Evolutionary conservation across 768 basidiomycete species (phyloP).

Genomic region (Russula sp.): DNA sequence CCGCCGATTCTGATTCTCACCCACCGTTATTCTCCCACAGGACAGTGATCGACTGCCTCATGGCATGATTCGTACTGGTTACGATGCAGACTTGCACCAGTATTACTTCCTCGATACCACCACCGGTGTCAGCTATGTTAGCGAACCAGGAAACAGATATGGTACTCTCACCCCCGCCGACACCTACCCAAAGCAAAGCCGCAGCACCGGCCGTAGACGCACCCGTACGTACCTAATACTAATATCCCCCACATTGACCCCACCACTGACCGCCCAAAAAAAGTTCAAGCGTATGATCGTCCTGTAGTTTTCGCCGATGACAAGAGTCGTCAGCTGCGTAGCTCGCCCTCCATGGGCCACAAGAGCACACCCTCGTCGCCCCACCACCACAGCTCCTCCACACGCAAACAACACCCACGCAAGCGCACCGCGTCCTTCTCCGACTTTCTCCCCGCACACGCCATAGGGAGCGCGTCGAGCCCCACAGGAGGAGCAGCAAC

Average conservation of each 20-base stretch:
- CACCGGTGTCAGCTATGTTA: neutral
- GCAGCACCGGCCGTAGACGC: conserved; percentile 1
- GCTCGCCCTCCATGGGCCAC: neutral
- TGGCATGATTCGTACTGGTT: conserved; percentile 15
- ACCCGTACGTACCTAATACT: neutral
- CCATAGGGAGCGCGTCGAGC: conserved; percentile 1
- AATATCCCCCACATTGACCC: neutral
- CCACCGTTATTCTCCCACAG: neutral
- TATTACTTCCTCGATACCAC: conserved; percentile 15
- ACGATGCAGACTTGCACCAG: conserved; percentile 15
- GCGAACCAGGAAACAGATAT: conserved; percentile 14
- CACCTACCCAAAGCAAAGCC: neutral
- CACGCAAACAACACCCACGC: neutral
- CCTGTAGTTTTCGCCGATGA: conserved; percentile 15
- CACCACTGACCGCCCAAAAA: neutral
- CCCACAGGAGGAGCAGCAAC: neutral
- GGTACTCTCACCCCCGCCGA: conserved; percentile 17
- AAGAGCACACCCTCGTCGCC: neutral
- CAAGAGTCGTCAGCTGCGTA: neutral
- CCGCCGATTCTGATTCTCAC: neutral
- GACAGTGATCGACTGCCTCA: conserved; percentile 11
- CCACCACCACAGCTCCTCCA: neutral
- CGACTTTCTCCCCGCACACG: conserved; percentile 11
- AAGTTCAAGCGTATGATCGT: conserved; percentile 16
- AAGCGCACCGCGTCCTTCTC: conserved; percentile 8